Percentiles rank a stretch among this genome's conserved stretches.
phyloP scores from a whole-genome alignment of 148 eudicot genomes.

The Fagopyrum tataricum region DNA sequence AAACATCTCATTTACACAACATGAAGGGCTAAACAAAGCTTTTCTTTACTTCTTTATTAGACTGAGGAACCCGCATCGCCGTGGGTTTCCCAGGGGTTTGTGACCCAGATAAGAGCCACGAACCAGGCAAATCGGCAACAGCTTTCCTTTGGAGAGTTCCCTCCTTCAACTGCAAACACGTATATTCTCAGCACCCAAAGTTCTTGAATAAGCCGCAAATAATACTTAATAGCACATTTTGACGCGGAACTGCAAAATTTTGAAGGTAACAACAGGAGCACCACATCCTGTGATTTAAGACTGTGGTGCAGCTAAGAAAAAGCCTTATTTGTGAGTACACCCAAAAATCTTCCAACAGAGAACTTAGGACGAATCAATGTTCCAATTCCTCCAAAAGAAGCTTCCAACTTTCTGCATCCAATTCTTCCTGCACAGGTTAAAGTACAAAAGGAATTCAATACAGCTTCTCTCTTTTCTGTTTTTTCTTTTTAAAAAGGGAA shows the following conservation, averaged over 20 bases:
- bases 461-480: background rate
- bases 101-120: too few species aligned
- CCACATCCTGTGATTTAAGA: background rate
- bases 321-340: background rate
- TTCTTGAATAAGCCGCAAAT: background rate
- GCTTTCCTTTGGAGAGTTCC: background rate
- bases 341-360: background rate
- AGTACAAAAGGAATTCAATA: conserved; percentile 4
- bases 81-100: too few species aligned
- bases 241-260: background rate
- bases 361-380: conserved; percentile 15
- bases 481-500: too few species aligned
- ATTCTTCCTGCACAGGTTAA: conserved; percentile 53
- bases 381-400: conserved; percentile 44
- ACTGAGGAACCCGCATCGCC: too few species aligned
- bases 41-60: too few species aligned
- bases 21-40: background rate
- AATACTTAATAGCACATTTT: background rate
- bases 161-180: background rate
- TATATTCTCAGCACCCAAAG: background rate
- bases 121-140: background rate
- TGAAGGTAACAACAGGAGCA: background rate
- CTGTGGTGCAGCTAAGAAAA: background rate
- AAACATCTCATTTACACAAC: background rate
- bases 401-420: conserved; percentile 82